Base-by-base conservation (phyloP, 192 early-diverging fungal genomes). In the Backusella westeae region DNA sequence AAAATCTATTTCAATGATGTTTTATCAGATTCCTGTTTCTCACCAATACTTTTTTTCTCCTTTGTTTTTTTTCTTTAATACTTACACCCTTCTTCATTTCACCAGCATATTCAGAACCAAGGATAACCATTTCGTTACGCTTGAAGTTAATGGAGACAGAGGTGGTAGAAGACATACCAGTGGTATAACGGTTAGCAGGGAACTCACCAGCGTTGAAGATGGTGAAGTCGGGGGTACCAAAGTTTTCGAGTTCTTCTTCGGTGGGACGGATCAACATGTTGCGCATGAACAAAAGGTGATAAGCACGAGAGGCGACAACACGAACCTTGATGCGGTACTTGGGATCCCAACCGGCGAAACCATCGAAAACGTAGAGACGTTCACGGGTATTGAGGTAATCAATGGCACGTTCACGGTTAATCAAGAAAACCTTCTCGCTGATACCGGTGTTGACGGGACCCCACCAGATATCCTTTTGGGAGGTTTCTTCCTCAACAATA, bases 1-100 rank as follows among this genome's bases (percentile, higher is more conserved):
- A 97, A 96, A 70, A 94, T 88, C 68, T 74, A 23, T 42, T 32
- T 4, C 14, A 26, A 46, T 10, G 5, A 14, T 14, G 32, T 42
- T 69, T 42, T 36, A 38, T 69, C 2, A 41, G 38, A 69, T 36
- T 36, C 34, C 19, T 21, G 49, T 52, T 19, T 3, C 49, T 52
- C 49, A 52, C 52, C 19, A 21, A 38, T 38, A 38, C 6, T 44
- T 15, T 44, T 9, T 0, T 69, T 42, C 12, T 29, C 17, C 34
- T 36, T 88, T 80, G 96, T 96, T 95, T 96, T 44, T 44, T 80
- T 96, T 96, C 95, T 96, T 44, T 44, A 74, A 65, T 38, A 86
- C 84, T 80, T 78, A 92, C 85, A 82, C 97, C 97, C 92, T 99
- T 99, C 89, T 99, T 99, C 97, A 99, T 99, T 87, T 99, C 97